Base-by-base conservation (phyloP, 2,329 filamentous ascomycete genomes). In the Botrytis medusae region DNA sequence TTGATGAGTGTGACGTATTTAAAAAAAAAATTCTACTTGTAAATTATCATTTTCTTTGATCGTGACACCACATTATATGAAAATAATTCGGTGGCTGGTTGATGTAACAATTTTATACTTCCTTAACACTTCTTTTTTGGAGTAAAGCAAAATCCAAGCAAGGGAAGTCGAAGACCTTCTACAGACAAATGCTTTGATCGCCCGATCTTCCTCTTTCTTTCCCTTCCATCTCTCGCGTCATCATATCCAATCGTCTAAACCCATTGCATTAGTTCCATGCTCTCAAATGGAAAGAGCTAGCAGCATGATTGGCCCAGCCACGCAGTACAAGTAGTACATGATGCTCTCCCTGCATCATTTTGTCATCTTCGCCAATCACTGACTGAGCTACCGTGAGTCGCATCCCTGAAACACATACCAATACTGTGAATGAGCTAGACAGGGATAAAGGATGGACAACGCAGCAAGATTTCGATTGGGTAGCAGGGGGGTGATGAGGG, bases 391-490 rank as follows among this genome's bases (percentile, higher is more conserved):
- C 6, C 6, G 8, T 8, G 51, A 57, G 51, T 29, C 29, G n/a
- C n/a, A 57, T 29, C 51, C 51, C n/a, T 57, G n/a, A 57, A 57
- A 57, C 51, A 57, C n/a, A 32, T 18, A 57, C n/a, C 51, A 57
- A 57, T 57, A 29, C 51, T 29, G 51, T n/a, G 51, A 57, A 29
- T 57, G 18, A 32, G n/a, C 51, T 57, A n/a, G 32, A 40, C 37
- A 46, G 40, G 62, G 40, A 25, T 32, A 20, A 32, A 16, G 46
- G 40, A 70, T 44, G 54, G 29, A 60, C 68, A 70, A 61, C 68
- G 54, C 65, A 68, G 65, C 65, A 57, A 16, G 51, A 18, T 32
- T 42, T 32, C 48, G 65, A 68, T 68, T 68, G 65, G 65, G 18
- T 37, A 10, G 48, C 8, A 42, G 48, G 46, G 64, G 51, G 37